Evolutionary conservation across 257 asterid genomes (phyloP), one percentile per base, ranked within the genome.

Genomic region (Osmanthus fragrans): DNA sequence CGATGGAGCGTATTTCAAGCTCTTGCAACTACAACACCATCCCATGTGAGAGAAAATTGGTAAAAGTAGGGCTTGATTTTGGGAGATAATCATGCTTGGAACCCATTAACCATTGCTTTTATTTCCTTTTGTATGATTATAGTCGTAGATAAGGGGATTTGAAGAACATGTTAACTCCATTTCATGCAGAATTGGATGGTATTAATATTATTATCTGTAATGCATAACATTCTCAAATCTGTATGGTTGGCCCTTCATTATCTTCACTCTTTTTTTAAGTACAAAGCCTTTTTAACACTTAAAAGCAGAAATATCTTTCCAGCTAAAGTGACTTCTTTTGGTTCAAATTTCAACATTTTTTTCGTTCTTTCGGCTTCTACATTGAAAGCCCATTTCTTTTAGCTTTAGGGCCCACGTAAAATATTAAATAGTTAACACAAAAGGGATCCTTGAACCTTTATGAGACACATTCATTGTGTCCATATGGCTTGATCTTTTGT

Each of bases 1-100:
- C 0, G 97, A 96, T 0, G 92, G 99, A 0, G 92, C 97, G 3
- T 96, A 96, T 72, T 87, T 94, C 47, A 88, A 94, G 87, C 97
- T 96, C 4, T 23, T 96, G 87, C 98, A 93, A 82, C 83, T 96
- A 76, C 99, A 96, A 74, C 92, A 90, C 74, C 96, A 85, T 76
- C 97, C 90, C 82, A 81, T 90, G 81, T 94, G 92, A 92, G 49
- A 60, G 33, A 60, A 23, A 8, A 7, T n/a, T 56, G 9, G 12
- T 56, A 60, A 23, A 60, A 60, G 69, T 63, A 63, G 69, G 69
- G 36, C 7, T 63, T 25, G 36, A 11, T 63, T 77, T 64, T 70
- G 63, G 49, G 76, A 75, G 82, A 32, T 63, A 16, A 63, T 25
- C 27, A 63, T 63, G 36, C 30, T 63, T 27, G 33, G 33, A 23